Evolutionary conservation across 1,284 basidiomycete genomes (phyloP), one percentile per base, ranked within the genome.

Genomic region (Butyriboletus appendiculatus): DNA sequence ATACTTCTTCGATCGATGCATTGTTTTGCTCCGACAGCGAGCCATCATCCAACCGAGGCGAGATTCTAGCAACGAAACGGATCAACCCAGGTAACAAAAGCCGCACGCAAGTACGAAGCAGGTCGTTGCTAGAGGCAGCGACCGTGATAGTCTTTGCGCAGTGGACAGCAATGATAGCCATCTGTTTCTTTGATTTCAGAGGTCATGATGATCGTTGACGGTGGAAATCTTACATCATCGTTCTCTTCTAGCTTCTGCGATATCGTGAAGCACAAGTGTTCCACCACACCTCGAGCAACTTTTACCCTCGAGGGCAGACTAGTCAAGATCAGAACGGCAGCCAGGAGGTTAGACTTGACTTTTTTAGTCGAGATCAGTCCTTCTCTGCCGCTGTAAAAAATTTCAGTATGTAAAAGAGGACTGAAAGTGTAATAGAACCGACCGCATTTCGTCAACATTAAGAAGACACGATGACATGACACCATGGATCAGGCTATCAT

Each of bases 361-460:
- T 98, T 98, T 72, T 88, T 85, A 9, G 81, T 75, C 2, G 91
- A 90, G 11, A 91, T 84, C 0, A 79, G 64, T 4, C 95, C 96
- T 55, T 87, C 80, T 44, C 94, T 85, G 10, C 90, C 86, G 52
- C 94, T 95, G 62, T 15, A 32, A 14, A 59, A 39, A 22, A 20
- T 28, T 15, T 52, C 18, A 59, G 41, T 15, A 48, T 28, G 34
- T 16, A 34, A 46, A 43, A 8, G 49, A 39, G 43, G 28, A 37
- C 26, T 6, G 3, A 34, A 48, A 32, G 34, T 6, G 22, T 9
- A 33, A 47, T 20, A 45, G 50, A 40, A 47, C 85, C 59, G 51
- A 94, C 93, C 93, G 84, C 87, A 97, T 93, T 59, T 91, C 93
- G 62, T 98, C 94, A 22, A 98, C 80, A 64, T 95, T 92, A 49